These are phyloP conservation scores for Lophiotrema nucula DNA, from an alignment of 495 filamentous ascomycete species.

Conservation along the genomic window DNA sequence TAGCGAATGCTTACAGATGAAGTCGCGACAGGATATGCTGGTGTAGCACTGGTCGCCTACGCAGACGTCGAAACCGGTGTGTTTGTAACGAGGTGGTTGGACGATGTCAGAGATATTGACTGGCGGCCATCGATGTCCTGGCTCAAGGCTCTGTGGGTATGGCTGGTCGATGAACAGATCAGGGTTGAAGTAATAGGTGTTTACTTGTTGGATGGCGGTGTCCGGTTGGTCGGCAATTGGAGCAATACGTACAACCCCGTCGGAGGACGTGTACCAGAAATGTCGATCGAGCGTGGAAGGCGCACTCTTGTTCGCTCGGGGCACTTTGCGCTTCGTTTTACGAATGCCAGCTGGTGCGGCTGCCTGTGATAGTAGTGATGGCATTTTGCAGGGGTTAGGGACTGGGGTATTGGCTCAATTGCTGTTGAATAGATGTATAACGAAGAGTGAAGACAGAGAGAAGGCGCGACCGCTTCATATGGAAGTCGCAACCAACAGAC, in stretches of 20 bases:
- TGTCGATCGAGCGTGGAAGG: not conserved
- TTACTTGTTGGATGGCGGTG: slow-evolving; percentile 1
- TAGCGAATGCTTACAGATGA: slow-evolving; percentile 1
- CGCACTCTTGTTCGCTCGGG: no score
- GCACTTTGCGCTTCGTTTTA: no score
- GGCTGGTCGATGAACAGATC: not conserved
- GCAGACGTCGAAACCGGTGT: not conserved
- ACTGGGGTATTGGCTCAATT: no score
- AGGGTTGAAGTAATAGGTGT: slow-evolving; percentile 16
- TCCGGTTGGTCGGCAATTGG: not conserved
- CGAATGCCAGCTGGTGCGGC: no score
- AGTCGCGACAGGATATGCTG: not conserved
- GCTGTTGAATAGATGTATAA: no score
- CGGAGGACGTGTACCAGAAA: slow-evolving; percentile 12
- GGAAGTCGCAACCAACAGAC: no score
- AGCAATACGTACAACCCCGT: slow-evolving; percentile 1
- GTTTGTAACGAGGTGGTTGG: no score
- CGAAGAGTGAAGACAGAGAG: no score
- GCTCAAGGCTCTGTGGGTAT: slow-evolving; percentile 1
- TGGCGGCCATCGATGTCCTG: slow-evolving; percentile 11
- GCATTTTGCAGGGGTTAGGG: no score
- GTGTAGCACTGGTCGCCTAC: slow-evolving; percentile 17
- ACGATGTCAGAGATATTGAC: not conserved
- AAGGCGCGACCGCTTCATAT: no score
- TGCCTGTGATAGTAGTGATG: no score